Percentiles rank a stretch among this genome's conserved stretches.
Conservation (phyloP, 495 filamentous ascomycete genomes). For the Penicillium pancosmium region DNA sequence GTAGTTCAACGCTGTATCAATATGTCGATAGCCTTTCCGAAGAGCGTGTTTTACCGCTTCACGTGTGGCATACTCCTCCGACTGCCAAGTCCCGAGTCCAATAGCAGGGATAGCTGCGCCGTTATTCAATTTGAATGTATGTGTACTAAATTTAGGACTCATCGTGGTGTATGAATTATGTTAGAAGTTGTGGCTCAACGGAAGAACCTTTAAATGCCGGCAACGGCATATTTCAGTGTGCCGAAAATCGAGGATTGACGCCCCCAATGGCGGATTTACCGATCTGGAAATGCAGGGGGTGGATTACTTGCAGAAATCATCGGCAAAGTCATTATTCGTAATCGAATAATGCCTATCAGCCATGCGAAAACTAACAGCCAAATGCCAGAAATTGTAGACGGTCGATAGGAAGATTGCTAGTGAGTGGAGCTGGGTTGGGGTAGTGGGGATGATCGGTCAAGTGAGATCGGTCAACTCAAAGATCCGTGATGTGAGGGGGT, state of each 20-base stretch:
- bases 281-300: not conserved
- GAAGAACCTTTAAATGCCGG: not conserved
- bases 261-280: not conserved
- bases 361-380: not conserved
- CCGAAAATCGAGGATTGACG: not conserved
- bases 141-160: not conserved
- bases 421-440: not conserved
- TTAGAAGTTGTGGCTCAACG: not conserved
- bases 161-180: not conserved
- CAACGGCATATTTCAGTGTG: not conserved
- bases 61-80: constrained; percentile 59
- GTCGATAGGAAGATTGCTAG: not conserved
- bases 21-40: constrained; percentile 67
- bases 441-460: constrained; percentile 11
- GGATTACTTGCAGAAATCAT: not conserved
- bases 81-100: constrained; percentile 82
- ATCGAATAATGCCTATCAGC: not conserved
- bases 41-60: constrained; percentile 73
- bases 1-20: constrained; percentile 73
- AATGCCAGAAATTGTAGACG: not conserved
- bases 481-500: constrained; percentile 1
- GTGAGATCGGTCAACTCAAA: constrained; percentile 6
- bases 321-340: not conserved
- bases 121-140: constrained; percentile 61
- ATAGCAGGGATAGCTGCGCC: constrained; percentile 75